These are phyloP conservation scores for Kwoniella newhampshirensis DNA, from an alignment of 768 basidiomycete genomes.

Conservation along the genomic window DNA sequence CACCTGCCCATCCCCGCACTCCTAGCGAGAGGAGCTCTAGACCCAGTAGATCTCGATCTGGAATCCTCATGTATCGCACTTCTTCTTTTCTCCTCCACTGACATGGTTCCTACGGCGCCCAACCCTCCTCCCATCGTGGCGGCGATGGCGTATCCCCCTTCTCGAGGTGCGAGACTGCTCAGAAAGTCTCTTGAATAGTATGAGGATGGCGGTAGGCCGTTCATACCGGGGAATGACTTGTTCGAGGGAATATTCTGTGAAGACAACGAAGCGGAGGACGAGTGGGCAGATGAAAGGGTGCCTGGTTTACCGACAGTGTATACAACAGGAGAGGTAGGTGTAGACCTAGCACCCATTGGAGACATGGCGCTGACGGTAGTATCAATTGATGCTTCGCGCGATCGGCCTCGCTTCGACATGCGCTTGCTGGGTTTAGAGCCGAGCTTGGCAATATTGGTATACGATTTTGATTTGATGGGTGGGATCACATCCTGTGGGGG, in stretches of 20 bases:
- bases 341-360: conserved; percentile 6
- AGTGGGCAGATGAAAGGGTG: conserved; percentile 34
- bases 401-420: conserved; percentile 13
- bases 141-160: conserved; percentile 53
- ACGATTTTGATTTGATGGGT: conserved; percentile 31
- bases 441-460: conserved; percentile 29
- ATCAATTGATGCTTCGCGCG: conserved; percentile 21
- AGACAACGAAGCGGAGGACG: conserved; percentile 34
- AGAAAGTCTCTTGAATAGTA: conserved; percentile 52
- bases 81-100: conserved; percentile 32
- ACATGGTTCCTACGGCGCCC: conserved; percentile 27
- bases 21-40: conserved; percentile 35
- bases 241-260: conserved; percentile 21
- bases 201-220: conserved; percentile 33
- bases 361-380: neutral
- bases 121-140: conserved; percentile 41
- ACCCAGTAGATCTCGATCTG: conserved; percentile 16
- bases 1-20: conserved; percentile 47
- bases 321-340: conserved; percentile 20
- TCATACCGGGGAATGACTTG: conserved; percentile 15
- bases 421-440: conserved; percentile 14
- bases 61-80: conserved; percentile 19
- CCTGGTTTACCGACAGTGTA: conserved; percentile 5
- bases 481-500: conserved; percentile 26
- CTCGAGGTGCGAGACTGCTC: conserved; percentile 44